Conservation (phyloP, 176 grass and related monocot species). For the Otatea glauca region DNA sequence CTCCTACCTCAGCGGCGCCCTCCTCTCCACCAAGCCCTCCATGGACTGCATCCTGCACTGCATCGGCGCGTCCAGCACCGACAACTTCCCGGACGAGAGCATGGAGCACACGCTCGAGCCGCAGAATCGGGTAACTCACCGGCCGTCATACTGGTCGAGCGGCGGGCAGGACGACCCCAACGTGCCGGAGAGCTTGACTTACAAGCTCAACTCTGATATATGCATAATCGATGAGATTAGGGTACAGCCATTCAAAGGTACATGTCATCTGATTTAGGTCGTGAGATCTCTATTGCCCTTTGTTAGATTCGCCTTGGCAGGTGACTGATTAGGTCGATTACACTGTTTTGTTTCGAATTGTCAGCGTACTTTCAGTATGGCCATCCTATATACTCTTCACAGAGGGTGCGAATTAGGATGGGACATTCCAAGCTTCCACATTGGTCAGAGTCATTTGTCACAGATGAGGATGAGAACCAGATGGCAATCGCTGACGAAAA, state of each 20-base stretch:
- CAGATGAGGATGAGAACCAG: conserved; percentile 40
- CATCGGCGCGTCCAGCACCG: conserved; percentile 87
- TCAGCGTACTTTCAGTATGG: conserved; percentile 66
- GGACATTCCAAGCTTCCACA: conserved; percentile 58
- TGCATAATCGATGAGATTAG: conserved; percentile 68
- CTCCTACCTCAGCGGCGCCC: conserved; percentile 55
- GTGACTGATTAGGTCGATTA: neutral
- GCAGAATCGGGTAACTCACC: conserved; percentile 31
- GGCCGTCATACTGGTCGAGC: conserved; percentile 96
- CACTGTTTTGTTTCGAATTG: conserved; percentile 21
- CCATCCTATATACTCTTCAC: conserved; percentile 70
- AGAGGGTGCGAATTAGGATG: conserved; percentile 64
- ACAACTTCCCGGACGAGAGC: conserved; percentile 81
- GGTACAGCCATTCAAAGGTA: conserved; percentile 76
- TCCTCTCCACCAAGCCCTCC: conserved; percentile 45
- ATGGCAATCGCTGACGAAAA: conserved; percentile 53
- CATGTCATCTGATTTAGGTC: neutral
- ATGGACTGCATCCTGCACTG: conserved; percentile 56
- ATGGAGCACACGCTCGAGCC: conserved; percentile 74
- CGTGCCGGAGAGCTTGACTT: conserved; percentile 66
- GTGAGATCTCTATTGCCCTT: neutral
- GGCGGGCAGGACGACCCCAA: conserved; percentile 51
- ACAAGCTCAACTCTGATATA: conserved; percentile 60
- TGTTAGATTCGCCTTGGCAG: conserved; percentile 5
- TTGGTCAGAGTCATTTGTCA: conserved; percentile 32